phyloP scores from a whole-genome alignment of 2,329 filamentous ascomycete genomes.

The Aureobasidium sp. region DNA sequence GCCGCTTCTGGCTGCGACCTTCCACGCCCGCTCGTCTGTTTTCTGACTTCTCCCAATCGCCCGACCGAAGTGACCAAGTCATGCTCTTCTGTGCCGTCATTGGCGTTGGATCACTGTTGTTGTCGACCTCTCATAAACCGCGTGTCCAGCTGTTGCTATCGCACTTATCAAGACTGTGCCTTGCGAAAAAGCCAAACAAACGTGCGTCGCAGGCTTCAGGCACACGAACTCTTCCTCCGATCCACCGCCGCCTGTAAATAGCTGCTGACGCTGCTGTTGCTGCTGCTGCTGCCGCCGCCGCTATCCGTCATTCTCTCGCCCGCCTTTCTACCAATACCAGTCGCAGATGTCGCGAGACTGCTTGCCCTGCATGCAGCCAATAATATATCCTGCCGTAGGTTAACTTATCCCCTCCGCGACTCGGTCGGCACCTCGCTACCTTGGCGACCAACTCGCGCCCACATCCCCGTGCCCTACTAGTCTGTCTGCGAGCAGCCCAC shows the following conservation, averaged over 20 bases:
- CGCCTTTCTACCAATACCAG: not conserved
- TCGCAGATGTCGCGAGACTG: not conserved
- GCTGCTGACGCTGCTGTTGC: not conserved
- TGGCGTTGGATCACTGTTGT: not conserved
- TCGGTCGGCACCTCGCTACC: slow-evolving; percentile 2
- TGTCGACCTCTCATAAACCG: not conserved
- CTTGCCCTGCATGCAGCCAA: slow-evolving; percentile 1
- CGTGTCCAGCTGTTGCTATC: slow-evolving; percentile 1
- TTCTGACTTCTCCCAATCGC: not conserved
- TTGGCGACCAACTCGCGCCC: slow-evolving; percentile 4
- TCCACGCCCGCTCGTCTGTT: not conserved
- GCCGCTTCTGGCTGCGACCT: not conserved
- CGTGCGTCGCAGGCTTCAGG: not conserved
- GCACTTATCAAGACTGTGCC: not conserved
- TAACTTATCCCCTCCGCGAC: not conserved
- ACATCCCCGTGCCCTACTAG: not conserved
- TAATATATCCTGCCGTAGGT: not conserved
- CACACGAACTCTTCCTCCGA: not conserved
- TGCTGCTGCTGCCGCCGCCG: not conserved
- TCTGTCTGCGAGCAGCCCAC: not conserved
- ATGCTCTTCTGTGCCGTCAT: slow-evolving; percentile 3
- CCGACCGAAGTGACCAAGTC: not conserved
- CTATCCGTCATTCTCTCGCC: not conserved
- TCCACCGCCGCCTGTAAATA: not conserved
- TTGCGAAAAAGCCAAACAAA: not conserved